Conservation (phyloP, 805 yeast genomes). For the Suhomyces canberraensis region DNA sequence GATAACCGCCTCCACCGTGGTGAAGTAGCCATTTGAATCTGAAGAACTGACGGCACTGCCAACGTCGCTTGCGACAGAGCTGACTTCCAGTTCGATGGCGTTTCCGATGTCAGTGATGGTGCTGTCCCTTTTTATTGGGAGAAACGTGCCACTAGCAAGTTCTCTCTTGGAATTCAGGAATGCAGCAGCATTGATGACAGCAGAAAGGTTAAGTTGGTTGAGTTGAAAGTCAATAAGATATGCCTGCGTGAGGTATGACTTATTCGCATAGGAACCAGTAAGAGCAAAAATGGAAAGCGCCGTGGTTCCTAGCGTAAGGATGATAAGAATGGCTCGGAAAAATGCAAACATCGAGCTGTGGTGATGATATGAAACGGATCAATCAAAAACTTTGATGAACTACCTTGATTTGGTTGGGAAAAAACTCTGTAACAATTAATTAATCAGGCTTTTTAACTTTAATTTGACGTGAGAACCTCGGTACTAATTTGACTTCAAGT, state of each 20-base stretch:
- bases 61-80: constrained; percentile 5
- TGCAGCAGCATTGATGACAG: constrained; percentile 19
- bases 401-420: too few species aligned
- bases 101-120: neutral
- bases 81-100: neutral
- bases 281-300: constrained; percentile 35
- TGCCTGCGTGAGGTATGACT: constrained; percentile 29
- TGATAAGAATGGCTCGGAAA: constrained; percentile 30
- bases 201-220: constrained; percentile 28
- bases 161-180: constrained; percentile 6
- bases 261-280: constrained; percentile 37
- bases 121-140: neutral
- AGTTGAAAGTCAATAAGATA: constrained; percentile 37
- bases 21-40: constrained; percentile 8
- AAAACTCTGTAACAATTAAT: too few species aligned
- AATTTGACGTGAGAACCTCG: too few species aligned
- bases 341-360: constrained; percentile 18
- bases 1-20: constrained; percentile 16
- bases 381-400: too few species aligned
- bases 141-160: neutral
- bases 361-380: too few species aligned
- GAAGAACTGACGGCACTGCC: neutral
- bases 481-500: too few species aligned
- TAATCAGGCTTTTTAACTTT: too few species aligned
- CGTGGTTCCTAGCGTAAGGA: constrained; percentile 30